Evolutionary conservation across 164 flowering plant species (phyloP), one percentile per base, ranked within the genome.

Genomic region (Tetrastigma voinierianum): DNA sequence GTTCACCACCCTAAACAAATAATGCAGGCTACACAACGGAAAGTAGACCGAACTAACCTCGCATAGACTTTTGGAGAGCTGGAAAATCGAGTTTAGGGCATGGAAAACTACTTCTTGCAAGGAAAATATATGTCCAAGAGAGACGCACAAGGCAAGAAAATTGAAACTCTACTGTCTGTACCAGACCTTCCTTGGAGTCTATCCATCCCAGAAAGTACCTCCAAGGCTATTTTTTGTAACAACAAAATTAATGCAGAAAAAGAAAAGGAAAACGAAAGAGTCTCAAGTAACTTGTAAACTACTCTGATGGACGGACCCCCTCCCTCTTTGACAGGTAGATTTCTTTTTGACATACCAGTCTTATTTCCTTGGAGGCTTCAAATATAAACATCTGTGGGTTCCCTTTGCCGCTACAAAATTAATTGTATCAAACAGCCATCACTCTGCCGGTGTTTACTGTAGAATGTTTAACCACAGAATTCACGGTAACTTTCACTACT

Each of bases 281-380:
- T 23, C 9, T 15, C 10, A 18, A 58, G 43, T 40, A 14, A 51
- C 64, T 21, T 16, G 63, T 10, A 16, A 55, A 60, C 48, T 64
- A 25, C 65, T 64, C 45, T 4, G 65, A 59, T 21, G 9, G 57
- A 65, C n/a, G n/a, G n/a, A n/a, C n/a, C n/a, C 55, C 65, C 53
- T 59, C 65, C 47, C 59, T 9, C 24, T 19, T 15, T 53, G 23
- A 43, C 52, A n/a, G 51, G 64, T 45, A 59, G 53, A 24, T 72
- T 43, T 69, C 72, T 66, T 48, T 14, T 48, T 14, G 45, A 18
- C 59, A 53, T 44, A 59, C 64, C 57, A 53, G 48, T 18, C 51
- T 32, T 61, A 48, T 66, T 9, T 61, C 46, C 62, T 49, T 43
- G 44, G 20, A 60, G 63, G 18, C 11, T 13, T n/a, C 8, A 52